Conservation (phyloP, 768 basidiomycete genomes). For the Leucogyrophana mollusca region DNA sequence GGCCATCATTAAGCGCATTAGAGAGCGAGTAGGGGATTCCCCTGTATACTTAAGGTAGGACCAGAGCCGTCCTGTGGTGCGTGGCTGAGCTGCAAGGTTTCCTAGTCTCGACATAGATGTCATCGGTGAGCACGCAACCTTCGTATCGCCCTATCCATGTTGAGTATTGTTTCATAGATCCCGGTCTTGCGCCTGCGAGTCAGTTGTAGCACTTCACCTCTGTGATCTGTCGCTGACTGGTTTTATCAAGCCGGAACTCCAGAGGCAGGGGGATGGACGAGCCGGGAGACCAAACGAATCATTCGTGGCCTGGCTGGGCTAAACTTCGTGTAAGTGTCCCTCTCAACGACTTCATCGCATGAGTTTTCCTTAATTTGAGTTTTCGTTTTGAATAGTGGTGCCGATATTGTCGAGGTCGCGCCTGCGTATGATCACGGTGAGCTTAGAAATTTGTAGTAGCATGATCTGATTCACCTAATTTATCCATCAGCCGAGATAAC, state of each 20-base stretch:
- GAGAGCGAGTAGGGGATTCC: slow-evolving; percentile 64
- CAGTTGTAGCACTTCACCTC: slow-evolving; percentile 24
- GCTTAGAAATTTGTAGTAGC: neutral
- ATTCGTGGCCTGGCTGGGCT: slow-evolving; percentile 76
- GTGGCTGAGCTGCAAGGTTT: neutral
- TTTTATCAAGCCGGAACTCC: slow-evolving; percentile 68
- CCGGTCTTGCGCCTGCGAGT: slow-evolving; percentile 79
- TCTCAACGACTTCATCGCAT: neutral
- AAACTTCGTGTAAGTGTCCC: slow-evolving; percentile 66
- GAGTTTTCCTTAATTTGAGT: neutral
- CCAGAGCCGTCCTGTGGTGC: neutral
- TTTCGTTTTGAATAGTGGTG: slow-evolving; percentile 43
- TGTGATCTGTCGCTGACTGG: neutral
- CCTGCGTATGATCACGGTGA: slow-evolving; percentile 72
- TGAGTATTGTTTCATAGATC: slow-evolving; percentile 44
- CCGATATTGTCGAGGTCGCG: slow-evolving; percentile 72
- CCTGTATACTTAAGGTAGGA: slow-evolving; percentile 73
- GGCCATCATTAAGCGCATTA: slow-evolving; percentile 70
- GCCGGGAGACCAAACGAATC: slow-evolving; percentile 77
- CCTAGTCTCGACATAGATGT: slow-evolving; percentile 79
- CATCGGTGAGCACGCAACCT: slow-evolving; percentile 45
- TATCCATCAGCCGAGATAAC: slow-evolving; percentile 37
- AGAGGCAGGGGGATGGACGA: slow-evolving; percentile 84
- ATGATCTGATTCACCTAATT: too few species aligned
- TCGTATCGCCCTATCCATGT: neutral